These are phyloP conservation scores for Vaucheria bursata DNA, from an alignment of 352 stramenopile species.

Conservation along the genomic window DNA sequence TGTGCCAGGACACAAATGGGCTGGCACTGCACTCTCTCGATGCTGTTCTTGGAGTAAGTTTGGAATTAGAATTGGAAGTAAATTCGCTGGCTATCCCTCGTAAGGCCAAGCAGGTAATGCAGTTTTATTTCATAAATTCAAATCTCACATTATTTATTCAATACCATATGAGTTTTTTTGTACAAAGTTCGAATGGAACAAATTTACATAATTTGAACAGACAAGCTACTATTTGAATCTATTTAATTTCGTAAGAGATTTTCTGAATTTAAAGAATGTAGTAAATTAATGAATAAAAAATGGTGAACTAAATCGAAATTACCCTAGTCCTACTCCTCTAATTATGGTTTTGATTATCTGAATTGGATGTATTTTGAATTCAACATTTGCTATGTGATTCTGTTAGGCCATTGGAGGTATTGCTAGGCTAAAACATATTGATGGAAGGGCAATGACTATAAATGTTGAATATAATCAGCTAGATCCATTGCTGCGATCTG, in stretches of 20 bases:
- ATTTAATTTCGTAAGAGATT: too few relatives aligned
- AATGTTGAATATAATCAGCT: slow-evolving; percentile 94
- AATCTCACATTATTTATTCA: too few relatives aligned
- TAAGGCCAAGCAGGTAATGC: slow-evolving; percentile 84
- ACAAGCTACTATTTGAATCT: too few relatives aligned
- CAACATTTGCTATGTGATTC: not conserved
- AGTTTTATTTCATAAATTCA: too few relatives aligned
- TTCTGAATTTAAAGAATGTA: too few relatives aligned
- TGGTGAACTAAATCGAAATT: too few relatives aligned
- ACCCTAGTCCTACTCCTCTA: not conserved
- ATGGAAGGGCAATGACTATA: slow-evolving; percentile 53
- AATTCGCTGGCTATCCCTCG: slow-evolving; percentile 83
- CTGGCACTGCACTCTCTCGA: slow-evolving; percentile 78
- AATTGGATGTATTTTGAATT: not conserved
- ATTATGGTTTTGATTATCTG: not conserved
- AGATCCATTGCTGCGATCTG: slow-evolving; percentile 70
- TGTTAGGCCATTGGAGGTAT: slow-evolving; percentile 53
- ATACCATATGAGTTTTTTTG: too few relatives aligned
- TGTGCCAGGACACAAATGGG: slow-evolving; percentile 89
- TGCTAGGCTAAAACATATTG: slow-evolving; percentile 57
- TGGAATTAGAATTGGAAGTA: slow-evolving; percentile 73
- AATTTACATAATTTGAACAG: too few relatives aligned
- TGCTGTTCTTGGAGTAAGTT: slow-evolving; percentile 75
- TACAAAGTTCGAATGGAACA: too few relatives aligned
- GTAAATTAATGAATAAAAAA: too few relatives aligned